These are phyloP conservation scores for Gossypium mustelinum DNA, from an alignment of 345 rosid genomes.

Conservation along the genomic window DNA sequence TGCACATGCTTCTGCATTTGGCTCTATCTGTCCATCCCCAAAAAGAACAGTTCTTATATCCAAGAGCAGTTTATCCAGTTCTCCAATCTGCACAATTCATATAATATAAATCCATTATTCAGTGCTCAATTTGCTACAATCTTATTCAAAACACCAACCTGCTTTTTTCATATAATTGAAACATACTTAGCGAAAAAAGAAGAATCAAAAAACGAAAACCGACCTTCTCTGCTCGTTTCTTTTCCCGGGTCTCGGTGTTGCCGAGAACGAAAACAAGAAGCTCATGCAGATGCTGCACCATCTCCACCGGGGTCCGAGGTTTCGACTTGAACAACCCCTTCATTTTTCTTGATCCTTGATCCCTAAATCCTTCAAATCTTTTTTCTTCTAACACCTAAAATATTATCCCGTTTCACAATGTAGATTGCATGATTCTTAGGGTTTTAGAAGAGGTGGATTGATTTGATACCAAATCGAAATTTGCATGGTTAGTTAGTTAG, in stretches of 20 bases:
- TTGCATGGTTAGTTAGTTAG: too few relatives aligned
- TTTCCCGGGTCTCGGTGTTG: conserved; percentile 28
- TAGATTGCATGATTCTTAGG: too few relatives aligned
- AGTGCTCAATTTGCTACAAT: too few relatives aligned
- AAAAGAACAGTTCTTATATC: conserved; percentile 45
- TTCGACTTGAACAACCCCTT: conserved; percentile 46
- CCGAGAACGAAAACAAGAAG: conserved; percentile 27
- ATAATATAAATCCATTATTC: too few relatives aligned
- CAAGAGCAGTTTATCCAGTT: conserved; percentile 34
- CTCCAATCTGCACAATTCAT: conserved; percentile 34
- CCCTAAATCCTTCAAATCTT: not conserved
- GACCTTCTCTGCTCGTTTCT: conserved; percentile 50
- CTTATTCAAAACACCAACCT: too few relatives aligned
- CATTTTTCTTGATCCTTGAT: conserved; percentile 18
- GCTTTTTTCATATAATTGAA: too few relatives aligned
- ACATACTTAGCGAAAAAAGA: too few relatives aligned
- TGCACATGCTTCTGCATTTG: conserved; percentile 48
- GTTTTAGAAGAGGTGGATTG: too few relatives aligned
- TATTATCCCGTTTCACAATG: not conserved
- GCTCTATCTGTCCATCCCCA: conserved; percentile 47
- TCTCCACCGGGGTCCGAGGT: conserved; percentile 42
- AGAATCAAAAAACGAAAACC: not conserved
- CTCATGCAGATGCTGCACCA: conserved; percentile 35
- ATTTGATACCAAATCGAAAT: too few relatives aligned
- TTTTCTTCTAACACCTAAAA: too few relatives aligned